A percentile compares a stretch with the other conserved stretches of the same genome.
These are phyloP conservation scores for Telfairia occidentalis DNA, from an alignment of 331 rosid genomes.

Conservation along the genomic window DNA sequence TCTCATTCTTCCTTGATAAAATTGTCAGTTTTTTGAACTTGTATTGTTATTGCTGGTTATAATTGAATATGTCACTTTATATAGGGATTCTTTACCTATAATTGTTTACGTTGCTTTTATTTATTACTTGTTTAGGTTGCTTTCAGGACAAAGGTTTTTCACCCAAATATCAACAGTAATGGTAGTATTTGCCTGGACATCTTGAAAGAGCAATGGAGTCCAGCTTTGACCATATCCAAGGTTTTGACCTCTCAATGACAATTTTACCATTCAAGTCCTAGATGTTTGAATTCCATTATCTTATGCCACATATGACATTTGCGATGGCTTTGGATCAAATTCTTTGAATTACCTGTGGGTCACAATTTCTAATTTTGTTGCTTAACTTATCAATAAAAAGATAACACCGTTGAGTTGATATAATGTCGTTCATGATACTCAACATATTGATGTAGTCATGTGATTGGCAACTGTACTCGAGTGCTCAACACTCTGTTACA, in stretches of 20 bases:
- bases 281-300: background rate
- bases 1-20: background rate
- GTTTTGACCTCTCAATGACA: constrained; percentile 25
- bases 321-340: background rate
- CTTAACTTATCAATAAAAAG: background rate
- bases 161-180: constrained; percentile 88
- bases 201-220: constrained; percentile 84
- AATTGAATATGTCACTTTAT: background rate
- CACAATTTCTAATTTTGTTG: background rate
- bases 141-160: constrained; percentile 76
- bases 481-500: background rate
- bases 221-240: constrained; percentile 77
- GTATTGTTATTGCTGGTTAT: background rate
- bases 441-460: background rate
- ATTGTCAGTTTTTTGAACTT: background rate
- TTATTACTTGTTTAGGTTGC: constrained; percentile 41
- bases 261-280: background rate
- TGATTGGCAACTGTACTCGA: background rate
- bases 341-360: background rate
- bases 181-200: constrained; percentile 86
- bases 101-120: background rate
- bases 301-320: background rate
- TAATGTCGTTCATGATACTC: background rate
- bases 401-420: background rate
- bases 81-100: background rate